Percentiles rank a stretch among this genome's conserved stretches.
phyloP scores from a whole-genome alignment of 2,329 filamentous ascomycete genomes.

The Bipolaris cookei region DNA sequence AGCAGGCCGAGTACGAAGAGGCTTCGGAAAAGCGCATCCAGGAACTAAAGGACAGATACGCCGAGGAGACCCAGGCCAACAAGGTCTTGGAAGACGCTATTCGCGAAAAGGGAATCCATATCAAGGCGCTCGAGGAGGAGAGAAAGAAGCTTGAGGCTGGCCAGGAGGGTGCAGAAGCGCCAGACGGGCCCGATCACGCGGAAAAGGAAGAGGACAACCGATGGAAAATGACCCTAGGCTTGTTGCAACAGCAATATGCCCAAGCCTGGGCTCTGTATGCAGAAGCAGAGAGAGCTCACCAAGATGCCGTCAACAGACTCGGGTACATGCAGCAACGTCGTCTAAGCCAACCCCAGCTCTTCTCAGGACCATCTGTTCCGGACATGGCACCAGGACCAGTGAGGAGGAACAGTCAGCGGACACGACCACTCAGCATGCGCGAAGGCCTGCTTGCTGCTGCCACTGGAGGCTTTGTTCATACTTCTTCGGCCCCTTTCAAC shows the following conservation, averaged over 20 bases:
- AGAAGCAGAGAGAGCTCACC: slow-evolving; percentile 48
- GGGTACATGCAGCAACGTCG: slow-evolving; percentile 49
- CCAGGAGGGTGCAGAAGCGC: slow-evolving; percentile 52
- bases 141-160: slow-evolving; percentile 60
- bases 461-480: slow-evolving; percentile 44
- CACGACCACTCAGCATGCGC: slow-evolving; percentile 50
- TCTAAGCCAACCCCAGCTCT: slow-evolving; percentile 49
- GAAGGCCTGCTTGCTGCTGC: slow-evolving; percentile 41
- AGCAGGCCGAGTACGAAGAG: slow-evolving; percentile 47
- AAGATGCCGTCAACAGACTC: slow-evolving; percentile 52
- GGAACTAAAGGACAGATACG: slow-evolving; percentile 50
- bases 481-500: slow-evolving; percentile 54
- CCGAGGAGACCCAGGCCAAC: slow-evolving; percentile 55
- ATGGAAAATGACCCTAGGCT: slow-evolving; percentile 62
- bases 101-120: slow-evolving; percentile 70
- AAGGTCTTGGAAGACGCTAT: slow-evolving; percentile 74
- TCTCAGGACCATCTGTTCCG: slow-evolving; percentile 38
- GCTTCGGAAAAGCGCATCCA: slow-evolving; percentile 51
- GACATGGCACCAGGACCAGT: slow-evolving; percentile 32
- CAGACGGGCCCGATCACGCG: slow-evolving; percentile 51
- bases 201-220: slow-evolving; percentile 58
- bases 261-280: slow-evolving; percentile 45
- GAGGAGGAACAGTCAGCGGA: slow-evolving; percentile 51
- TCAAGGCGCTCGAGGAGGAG: slow-evolving; percentile 76
- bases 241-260: slow-evolving; percentile 59